These are phyloP conservation scores for Diaporthe amygdali DNA, from an alignment of 2,329 filamentous ascomycete species.

Conservation along the genomic window DNA sequence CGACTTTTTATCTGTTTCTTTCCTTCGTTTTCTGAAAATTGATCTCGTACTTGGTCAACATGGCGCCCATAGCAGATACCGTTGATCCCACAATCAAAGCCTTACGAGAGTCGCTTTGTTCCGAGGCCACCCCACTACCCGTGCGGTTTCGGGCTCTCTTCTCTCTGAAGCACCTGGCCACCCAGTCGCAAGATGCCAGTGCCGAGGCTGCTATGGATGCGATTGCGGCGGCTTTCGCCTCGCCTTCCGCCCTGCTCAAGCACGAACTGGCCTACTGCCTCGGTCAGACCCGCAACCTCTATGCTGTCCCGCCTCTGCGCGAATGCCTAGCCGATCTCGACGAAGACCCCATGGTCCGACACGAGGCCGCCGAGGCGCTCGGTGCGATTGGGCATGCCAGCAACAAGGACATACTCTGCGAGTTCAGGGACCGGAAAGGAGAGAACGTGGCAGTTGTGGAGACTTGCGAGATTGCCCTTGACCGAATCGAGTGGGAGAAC, in stretches of 20 bases:
- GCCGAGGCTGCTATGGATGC: constrained; percentile 68
- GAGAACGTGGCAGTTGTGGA: constrained; percentile 86
- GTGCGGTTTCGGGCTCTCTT: constrained; percentile 95
- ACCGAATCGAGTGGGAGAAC: constrained; percentile 92
- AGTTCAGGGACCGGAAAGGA: constrained; percentile 74
- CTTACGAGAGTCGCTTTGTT: constrained; percentile 77
- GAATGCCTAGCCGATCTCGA: constrained; percentile 75
- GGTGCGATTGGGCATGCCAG: constrained; percentile 80
- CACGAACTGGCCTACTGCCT: constrained; percentile 98
- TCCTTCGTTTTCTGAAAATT: not conserved
- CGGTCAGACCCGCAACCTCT: constrained; percentile 82
- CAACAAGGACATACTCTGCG: constrained; percentile 75
- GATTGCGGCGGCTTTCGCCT: constrained; percentile 85
- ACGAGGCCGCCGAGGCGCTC: constrained; percentile 94
- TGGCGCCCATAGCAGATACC: constrained; percentile 31
- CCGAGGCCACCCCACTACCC: constrained; percentile 82
- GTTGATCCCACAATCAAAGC: constrained; percentile 56
- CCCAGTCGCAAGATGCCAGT: constrained; percentile 67
- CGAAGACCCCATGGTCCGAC: constrained; percentile 95
- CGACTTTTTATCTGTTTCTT: not conserved
- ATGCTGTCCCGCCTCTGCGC: constrained; percentile 75
- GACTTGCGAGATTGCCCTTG: constrained; percentile 96
- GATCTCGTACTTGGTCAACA: constrained; percentile 13
- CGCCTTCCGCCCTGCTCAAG: constrained; percentile 88
- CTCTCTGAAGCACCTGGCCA: constrained; percentile 93